Evolutionary conservation across 169 alveolate genomes (phyloP).

Genomic region (Plasmodium relictum): DNA sequence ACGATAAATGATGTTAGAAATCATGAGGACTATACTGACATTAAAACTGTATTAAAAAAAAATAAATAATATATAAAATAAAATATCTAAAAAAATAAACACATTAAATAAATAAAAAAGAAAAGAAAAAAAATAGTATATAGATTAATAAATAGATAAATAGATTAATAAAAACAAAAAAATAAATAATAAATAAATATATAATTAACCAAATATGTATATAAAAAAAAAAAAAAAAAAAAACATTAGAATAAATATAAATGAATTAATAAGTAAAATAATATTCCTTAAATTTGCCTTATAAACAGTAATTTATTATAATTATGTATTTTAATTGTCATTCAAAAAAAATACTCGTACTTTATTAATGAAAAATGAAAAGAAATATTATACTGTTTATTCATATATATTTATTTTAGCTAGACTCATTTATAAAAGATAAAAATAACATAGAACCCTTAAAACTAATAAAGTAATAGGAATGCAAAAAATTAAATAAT

Average conservation of each 20-base stretch:
- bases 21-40: slow-evolving; percentile 57
- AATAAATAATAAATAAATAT: too few species aligned
- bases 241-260: not conserved
- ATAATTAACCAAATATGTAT: too few species aligned
- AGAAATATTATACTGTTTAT: slow-evolving; percentile 6
- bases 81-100: too few species aligned
- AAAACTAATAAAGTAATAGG: slow-evolving; percentile 23
- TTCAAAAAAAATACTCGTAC: not conserved
- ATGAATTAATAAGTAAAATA: not conserved
- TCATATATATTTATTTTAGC: slow-evolving; percentile 13
- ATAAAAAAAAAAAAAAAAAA: too few species aligned
- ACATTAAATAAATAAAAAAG: too few species aligned
- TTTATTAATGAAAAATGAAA: not conserved
- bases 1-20: slow-evolving; percentile 63
- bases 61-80: too few species aligned
- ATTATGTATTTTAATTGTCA: not conserved
- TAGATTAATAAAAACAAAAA: too few species aligned
- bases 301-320: not conserved
- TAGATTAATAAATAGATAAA: too few species aligned
- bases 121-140: too few species aligned
- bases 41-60: slow-evolving; percentile 35
- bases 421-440: slow-evolving; percentile 65
- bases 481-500: not conserved
- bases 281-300: not conserved
- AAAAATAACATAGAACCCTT: slow-evolving; percentile 35